These are phyloP conservation scores for Globisporangium carolinianum DNA, from an alignment of 352 stramenopile genomes.

Conservation along the genomic window DNA sequence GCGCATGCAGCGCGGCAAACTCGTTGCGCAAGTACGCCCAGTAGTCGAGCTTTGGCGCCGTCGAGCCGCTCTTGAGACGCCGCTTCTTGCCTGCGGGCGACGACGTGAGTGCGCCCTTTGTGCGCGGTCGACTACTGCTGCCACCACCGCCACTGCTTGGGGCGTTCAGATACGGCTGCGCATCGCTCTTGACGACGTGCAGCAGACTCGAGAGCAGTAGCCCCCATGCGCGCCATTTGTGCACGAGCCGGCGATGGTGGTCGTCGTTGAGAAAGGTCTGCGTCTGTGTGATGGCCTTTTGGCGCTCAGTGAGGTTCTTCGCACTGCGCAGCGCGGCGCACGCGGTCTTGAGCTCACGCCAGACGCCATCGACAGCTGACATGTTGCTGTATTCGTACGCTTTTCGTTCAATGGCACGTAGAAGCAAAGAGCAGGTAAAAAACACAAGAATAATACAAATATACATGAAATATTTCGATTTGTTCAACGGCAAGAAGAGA, in stretches of 20 bases:
- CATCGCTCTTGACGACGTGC: conserved; percentile 37
- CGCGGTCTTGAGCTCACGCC: conserved; percentile 30
- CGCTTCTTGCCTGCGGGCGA: conserved; percentile 16
- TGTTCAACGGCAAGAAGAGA: too few species aligned
- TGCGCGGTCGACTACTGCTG: background rate
- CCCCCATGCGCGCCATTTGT: conserved; percentile 71
- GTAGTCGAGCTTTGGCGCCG: conserved; percentile 32
- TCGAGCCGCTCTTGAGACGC: conserved; percentile 15
- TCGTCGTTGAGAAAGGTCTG: conserved; percentile 50
- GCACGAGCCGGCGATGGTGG: conserved; percentile 39
- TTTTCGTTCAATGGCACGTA: too few species aligned
- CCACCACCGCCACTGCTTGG: background rate
- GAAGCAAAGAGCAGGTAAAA: too few species aligned
- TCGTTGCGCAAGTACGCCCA: conserved; percentile 61
- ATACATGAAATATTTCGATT: too few species aligned
- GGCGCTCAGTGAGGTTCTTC: conserved; percentile 30
- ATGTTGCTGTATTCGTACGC: background rate
- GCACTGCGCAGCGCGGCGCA: conserved; percentile 41
- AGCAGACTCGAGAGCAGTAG: conserved; percentile 46
- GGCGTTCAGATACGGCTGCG: conserved; percentile 31
- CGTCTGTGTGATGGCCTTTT: conserved; percentile 21
- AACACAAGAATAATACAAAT: too few species aligned
- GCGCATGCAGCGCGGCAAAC: conserved; percentile 44
- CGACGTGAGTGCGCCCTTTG: background rate
- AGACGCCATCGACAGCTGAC: conserved; percentile 25